phyloP scores from a whole-genome alignment of 108 stramenopile species.

The Craspedostauros australis region DNA sequence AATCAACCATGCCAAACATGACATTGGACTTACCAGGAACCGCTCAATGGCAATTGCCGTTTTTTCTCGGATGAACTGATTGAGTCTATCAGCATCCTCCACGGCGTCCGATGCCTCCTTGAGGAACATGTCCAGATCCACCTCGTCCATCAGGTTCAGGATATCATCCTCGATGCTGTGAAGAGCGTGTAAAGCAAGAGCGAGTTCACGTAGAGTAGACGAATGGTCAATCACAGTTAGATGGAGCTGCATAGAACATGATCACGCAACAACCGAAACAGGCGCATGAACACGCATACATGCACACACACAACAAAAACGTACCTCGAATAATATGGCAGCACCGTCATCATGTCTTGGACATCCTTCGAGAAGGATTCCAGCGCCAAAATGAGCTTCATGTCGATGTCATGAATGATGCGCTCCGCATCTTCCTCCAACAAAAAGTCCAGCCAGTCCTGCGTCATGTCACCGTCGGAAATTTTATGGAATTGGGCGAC shows the following conservation, averaged over 20 bases:
- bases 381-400: constrained; percentile 59
- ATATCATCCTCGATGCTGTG: constrained; percentile 81
- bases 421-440: constrained; percentile 64
- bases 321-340: constrained; percentile 83
- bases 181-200: neutral
- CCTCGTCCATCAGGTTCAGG: constrained; percentile 77
- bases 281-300: no score
- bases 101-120: constrained; percentile 67
- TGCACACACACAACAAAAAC: constrained; percentile 7
- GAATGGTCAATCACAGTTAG: no score
- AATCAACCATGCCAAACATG: neutral
- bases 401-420: constrained; percentile 79
- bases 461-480: constrained; percentile 41
- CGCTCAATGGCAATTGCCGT: constrained; percentile 62
- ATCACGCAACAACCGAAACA: neutral
- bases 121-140: constrained; percentile 65
- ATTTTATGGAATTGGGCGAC: constrained; percentile 74
- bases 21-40: constrained; percentile 77
- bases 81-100: constrained; percentile 51
- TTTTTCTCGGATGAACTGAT: constrained; percentile 62
- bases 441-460: constrained; percentile 80
- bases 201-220: no score
- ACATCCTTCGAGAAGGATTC: constrained; percentile 71
- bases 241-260: neutral
- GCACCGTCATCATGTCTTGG: constrained; percentile 61